Evolutionary conservation across 176 grass and related monocot genomes (phyloP), one percentile per base, ranked within the genome.

Genomic region (Eragrostis curvula): DNA sequence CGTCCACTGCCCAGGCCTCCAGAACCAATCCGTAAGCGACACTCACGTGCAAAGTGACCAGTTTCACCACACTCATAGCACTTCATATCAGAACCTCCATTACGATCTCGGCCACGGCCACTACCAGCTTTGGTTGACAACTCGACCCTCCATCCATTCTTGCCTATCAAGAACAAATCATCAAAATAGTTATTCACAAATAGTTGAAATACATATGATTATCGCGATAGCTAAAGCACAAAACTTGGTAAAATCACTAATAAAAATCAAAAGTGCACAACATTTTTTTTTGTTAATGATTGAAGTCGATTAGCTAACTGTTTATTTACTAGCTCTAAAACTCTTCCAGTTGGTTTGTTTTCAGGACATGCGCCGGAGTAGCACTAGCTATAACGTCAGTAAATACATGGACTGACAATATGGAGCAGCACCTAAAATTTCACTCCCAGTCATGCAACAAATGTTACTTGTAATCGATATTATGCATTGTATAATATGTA

Each of bases 61-160:
- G 87, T 1, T 84, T 97, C 94, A 13, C 94, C 94, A 68, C 94
- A 97, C 40, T 97, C 91, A 51, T 97, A 97, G 79, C 94, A 97
- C 69, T 97, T 97, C 87, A 85, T 93, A 77, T 89, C 89, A 53
- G 89, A 91, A 83, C 89, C 72, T 47, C 92, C 79, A 70, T 79
- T 47, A 57, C 81, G 89, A 8, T 92, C 94, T 66, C 94, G 88
- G 18, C 88, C 81, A 70, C 87, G 88, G 10, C 89, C 87, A 77
- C 91, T 73, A 23, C 87, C 86, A 58, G 83, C 70, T 77, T 94
- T 94, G 27, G 88, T 92, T 74, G 94, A 97, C 62, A 97, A 60
- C 68, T 97, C 94, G 79, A 94, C 94, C 71, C 91, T 94, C 94
- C 94, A 97, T 69, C 94, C 94, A 84, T 90, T 90, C 75, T 97